These are phyloP conservation scores for Colletotrichum paranaense DNA, from an alignment of 2,329 filamentous ascomycete genomes.

Conservation along the genomic window DNA sequence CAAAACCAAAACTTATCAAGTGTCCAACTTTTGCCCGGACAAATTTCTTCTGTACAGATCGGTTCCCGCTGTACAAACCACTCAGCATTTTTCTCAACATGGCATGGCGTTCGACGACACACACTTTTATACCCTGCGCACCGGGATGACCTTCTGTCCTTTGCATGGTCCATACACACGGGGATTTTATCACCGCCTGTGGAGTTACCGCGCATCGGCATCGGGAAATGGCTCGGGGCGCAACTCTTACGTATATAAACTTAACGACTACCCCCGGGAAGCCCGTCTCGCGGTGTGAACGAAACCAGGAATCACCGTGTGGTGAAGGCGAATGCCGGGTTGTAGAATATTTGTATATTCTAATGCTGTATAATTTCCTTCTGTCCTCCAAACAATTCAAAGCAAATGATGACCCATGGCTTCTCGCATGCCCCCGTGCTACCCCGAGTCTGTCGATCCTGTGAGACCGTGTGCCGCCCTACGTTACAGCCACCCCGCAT, in stretches of 20 bases:
- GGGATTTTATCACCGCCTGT: conserved; percentile 20
- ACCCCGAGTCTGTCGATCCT: background rate
- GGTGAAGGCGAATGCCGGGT: conserved; percentile 31
- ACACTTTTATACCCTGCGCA: conserved; percentile 37
- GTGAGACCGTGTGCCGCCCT: background rate
- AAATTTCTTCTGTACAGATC: conserved; percentile 24
- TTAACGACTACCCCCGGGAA: conserved; percentile 34
- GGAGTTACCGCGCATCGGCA: conserved; percentile 22
- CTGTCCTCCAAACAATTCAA: background rate
- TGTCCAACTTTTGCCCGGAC: conserved; percentile 25
- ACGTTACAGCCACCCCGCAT: background rate
- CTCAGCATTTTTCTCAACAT: conserved; percentile 31
- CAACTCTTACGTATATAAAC: conserved; percentile 30
- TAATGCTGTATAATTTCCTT: conserved; percentile 51
- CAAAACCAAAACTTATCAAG: conserved; percentile 13
- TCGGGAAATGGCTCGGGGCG: conserved; percentile 31
- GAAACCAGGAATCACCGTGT: conserved; percentile 29
- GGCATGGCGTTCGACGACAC: conserved; percentile 37
- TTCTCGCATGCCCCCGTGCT: background rate
- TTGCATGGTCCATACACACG: conserved; percentile 23
- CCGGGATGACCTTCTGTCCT: conserved; percentile 26
- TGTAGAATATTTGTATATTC: conserved; percentile 45
- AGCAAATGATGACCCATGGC: background rate
- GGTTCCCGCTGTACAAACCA: conserved; percentile 34
- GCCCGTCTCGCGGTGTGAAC: conserved; percentile 32